Conservation (phyloP, 306 rosid genomes). For the Rosa rugosa region DNA sequence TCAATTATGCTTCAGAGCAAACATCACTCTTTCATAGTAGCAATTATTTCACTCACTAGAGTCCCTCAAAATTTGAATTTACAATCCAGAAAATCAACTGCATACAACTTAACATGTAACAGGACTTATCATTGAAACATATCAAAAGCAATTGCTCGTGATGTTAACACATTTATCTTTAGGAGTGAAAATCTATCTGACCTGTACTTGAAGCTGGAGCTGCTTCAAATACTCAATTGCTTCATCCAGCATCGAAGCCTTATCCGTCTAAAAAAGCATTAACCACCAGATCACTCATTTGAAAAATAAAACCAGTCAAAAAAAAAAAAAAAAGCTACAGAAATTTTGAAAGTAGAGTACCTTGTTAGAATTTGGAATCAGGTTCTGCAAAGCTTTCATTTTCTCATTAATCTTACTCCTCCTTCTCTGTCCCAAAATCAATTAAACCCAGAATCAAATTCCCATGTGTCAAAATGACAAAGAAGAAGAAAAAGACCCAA, state of each 20-base stretch:
- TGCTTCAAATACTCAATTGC: constrained; percentile 96
- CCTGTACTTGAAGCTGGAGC: constrained; percentile 96
- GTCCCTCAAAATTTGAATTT: neutral
- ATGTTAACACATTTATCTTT: neutral
- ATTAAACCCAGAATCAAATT: constrained; percentile 24
- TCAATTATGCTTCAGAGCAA: neutral
- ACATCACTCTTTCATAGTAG: neutral
- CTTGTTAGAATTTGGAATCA: constrained; percentile 97
- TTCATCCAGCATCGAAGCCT: constrained; percentile 96
- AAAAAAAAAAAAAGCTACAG: neutral
- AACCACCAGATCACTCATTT: constrained; percentile 5
- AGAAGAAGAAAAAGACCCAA: constrained; percentile 14
- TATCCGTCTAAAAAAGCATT: constrained; percentile 68
- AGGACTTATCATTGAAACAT: neutral
- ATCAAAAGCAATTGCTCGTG: neutral
- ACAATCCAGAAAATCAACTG: neutral
- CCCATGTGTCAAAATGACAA: neutral
- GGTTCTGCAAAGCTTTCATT: constrained; percentile 87
- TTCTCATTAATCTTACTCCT: constrained; percentile 93
- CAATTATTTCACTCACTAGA: neutral
- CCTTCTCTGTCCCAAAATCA: constrained; percentile 68
- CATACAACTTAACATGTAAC: neutral
- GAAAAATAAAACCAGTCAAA: neutral
- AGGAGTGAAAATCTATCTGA: constrained; percentile 30
- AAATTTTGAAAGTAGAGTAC: constrained; percentile 27